Percentiles rank a stretch among this genome's conserved stretches.
phyloP scores from a whole-genome alignment of 139 green algal genomes.

The Astrephomene gubernaculifera region DNA sequence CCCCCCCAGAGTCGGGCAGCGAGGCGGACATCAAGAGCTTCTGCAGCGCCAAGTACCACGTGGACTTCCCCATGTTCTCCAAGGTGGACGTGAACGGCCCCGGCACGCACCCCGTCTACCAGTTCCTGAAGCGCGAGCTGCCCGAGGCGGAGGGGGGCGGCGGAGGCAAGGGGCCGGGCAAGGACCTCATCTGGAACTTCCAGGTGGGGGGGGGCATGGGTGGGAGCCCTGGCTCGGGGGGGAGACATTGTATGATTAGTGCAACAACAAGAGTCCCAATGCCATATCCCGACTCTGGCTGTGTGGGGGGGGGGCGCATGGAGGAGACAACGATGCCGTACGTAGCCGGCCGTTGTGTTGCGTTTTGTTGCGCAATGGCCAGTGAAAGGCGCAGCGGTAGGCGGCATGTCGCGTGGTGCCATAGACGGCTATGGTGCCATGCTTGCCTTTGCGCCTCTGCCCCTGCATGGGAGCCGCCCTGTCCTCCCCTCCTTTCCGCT shows the following conservation, averaged over 20 bases:
- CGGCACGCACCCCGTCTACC: constrained; percentile 68
- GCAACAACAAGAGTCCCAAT: background rate
- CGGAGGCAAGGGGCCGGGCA: constrained; percentile 45
- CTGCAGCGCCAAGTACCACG: constrained; percentile 61
- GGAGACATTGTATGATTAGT: background rate
- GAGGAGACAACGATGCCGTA: too few species aligned
- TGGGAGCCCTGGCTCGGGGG: background rate
- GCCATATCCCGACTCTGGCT: background rate
- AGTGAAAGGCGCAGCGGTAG: too few species aligned
- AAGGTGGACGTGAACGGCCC: constrained; percentile 82
- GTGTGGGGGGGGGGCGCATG: too few species aligned
- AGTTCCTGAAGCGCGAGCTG: constrained; percentile 73
- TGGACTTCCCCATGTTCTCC: constrained; percentile 69
- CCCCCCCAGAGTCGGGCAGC: constrained; percentile 19
- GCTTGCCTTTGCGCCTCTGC: too few species aligned
- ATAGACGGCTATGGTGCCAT: too few species aligned
- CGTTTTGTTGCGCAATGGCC: background rate
- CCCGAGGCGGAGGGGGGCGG: constrained; percentile 60
- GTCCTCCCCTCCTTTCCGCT: background rate
- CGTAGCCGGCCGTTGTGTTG: background rate
- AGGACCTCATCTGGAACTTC: constrained; percentile 84
- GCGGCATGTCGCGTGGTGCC: too few species aligned
- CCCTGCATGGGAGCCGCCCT: background rate
- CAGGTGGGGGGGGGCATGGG: background rate
- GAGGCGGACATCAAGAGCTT: constrained; percentile 80